Evolutionary conservation across 2,329 filamentous ascomycete genomes (phyloP).

Genomic region (Pseudogymnoascus pannorum): DNA sequence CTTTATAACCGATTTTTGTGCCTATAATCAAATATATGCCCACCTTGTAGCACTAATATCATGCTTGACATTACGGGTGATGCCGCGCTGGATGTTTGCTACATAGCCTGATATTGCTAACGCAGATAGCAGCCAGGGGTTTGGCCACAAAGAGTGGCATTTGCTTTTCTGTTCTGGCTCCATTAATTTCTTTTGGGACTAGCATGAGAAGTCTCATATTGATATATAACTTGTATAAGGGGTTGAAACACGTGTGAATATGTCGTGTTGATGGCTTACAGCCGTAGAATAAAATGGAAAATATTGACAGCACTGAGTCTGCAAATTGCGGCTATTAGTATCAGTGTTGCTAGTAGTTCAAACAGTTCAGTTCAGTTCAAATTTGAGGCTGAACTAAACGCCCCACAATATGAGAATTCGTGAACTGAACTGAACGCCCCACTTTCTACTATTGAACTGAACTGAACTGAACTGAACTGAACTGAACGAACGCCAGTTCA

Average conservation of each 20-base stretch:
- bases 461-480: too few relatives aligned
- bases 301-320: background rate
- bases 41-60: constrained; percentile 48
- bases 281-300: background rate
- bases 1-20: too few relatives aligned
- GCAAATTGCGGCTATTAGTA: too few relatives aligned
- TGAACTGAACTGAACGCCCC: background rate
- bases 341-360: background rate
- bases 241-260: background rate
- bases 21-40: too few relatives aligned
- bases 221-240: background rate
- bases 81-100: constrained; percentile 37
- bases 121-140: background rate
- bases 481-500: too few relatives aligned
- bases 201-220: background rate
- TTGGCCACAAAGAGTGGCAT: background rate
- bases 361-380: background rate
- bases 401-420: background rate
- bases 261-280: background rate
- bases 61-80: constrained; percentile 43
- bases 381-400: background rate
- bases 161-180: background rate
- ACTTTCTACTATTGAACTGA: too few relatives aligned
- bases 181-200: background rate
- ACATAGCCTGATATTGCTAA: background rate